Base-by-base conservation (phyloP, 2,329 filamentous ascomycete species). In the Fusarium sp. region DNA sequence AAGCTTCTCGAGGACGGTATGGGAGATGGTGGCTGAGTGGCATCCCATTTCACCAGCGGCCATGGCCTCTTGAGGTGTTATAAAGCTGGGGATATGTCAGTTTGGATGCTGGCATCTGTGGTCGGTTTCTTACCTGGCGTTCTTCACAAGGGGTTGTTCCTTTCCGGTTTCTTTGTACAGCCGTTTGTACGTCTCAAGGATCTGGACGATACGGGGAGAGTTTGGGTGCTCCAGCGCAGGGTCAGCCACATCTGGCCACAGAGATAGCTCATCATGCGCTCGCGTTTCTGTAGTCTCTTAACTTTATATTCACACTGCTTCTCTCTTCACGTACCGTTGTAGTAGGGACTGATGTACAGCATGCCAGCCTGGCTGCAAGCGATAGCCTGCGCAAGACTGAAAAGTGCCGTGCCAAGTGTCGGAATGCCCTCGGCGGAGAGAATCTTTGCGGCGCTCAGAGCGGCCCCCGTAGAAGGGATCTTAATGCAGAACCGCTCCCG, bases 401-500 rank as follows among this genome's bases (percentile, higher is more conserved):
- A 87, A 4, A 87, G 74, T 0, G 85, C 82, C 0, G 86, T 88
- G 1, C 84, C 85, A 3, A 87, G 80, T 2, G 86, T 88, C 5
- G 81, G 79, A 53, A 87, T 86, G 8, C 85, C 85, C 66, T 87
- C 85, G 2, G 75, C 70, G 8, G 80, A 80, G 38, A 88, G 80
- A 20, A 82, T 79, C 54, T 82, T 84, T 35, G 83, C 84, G 0
- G 85, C 85, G 59, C 83, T 85, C 32, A 88, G 75, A 15, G 84
- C 86, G 0, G 85, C 82, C 0, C 86, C 86, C 0, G 86, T 87
- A 32, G 82, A 83, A 15, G 86, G 86, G 30, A 88, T 87, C 77
- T 88, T 88, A 81, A 88, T 87, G 73, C 83, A 85, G 74, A 84
- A 87, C 17, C 84, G 81, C 64, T 86, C 84, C 24, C 84, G 81